These are phyloP conservation scores for Coemansia sp. DNA, from an alignment of 192 early-diverging fungal species.

Conservation along the genomic window DNA sequence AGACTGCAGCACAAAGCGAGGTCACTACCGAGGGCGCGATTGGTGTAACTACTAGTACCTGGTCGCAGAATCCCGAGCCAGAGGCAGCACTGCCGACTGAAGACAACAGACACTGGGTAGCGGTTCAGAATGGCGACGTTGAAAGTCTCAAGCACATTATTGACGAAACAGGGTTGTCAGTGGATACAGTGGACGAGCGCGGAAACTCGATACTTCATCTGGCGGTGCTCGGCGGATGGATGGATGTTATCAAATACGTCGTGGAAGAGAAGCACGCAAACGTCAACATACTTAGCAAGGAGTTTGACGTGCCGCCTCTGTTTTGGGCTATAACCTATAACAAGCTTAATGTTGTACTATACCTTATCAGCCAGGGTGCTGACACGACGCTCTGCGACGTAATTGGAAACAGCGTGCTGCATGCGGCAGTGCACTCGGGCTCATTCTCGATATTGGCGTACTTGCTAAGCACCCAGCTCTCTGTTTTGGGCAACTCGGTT, in stretches of 20 bases:
- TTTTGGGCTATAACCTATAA: constrained; percentile 89
- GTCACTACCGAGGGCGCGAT: constrained; percentile 22
- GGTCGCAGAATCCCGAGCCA: constrained; percentile 1
- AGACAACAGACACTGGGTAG: constrained; percentile 36
- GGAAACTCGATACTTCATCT: constrained; percentile 81
- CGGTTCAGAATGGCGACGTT: constrained; percentile 71
- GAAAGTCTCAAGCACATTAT: constrained; percentile 57
- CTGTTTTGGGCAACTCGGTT: constrained; percentile 57
- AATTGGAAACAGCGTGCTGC: constrained; percentile 86
- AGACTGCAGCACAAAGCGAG: constrained; percentile 29
- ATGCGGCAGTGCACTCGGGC: constrained; percentile 84
- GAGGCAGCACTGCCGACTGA: neutral
- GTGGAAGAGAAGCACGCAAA: constrained; percentile 70
- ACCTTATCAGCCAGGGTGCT: constrained; percentile 77
- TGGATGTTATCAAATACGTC: constrained; percentile 70
- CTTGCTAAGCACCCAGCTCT: constrained; percentile 64
- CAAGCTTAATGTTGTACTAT: constrained; percentile 68
- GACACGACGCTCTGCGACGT: constrained; percentile 70
- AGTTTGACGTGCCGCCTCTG: constrained; percentile 81
- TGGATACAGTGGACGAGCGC: constrained; percentile 62
- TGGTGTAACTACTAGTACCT: constrained; percentile 14
- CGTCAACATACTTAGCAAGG: constrained; percentile 72
- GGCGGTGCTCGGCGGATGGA: constrained; percentile 76
- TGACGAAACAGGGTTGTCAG: constrained; percentile 55
- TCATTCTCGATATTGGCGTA: constrained; percentile 75